Conservation (phyloP, 2,329 filamentous ascomycete species). For the Talaromyces sp. region DNA sequence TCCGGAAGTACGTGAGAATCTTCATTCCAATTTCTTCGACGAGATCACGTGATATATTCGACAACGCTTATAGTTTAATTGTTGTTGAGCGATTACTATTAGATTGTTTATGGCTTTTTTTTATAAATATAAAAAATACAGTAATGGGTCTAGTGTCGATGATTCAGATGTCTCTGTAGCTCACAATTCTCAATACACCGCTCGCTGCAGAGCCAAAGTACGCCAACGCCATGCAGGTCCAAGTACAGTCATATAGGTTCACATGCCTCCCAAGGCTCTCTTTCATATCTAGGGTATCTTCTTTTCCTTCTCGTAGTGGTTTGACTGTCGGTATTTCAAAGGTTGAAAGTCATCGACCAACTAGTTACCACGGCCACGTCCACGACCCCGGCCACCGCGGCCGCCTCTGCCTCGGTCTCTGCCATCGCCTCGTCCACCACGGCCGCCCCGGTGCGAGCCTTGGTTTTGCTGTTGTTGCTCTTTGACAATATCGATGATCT, state of each 20-base stretch:
- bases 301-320: not conserved
- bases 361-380: slow-evolving; percentile 34
- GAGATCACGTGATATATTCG: not conserved
- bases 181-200: not conserved
- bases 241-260: slow-evolving; percentile 18
- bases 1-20: not conserved
- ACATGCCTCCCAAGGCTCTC: not conserved
- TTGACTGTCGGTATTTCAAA: not conserved
- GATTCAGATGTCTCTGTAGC: not conserved
- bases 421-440: slow-evolving; percentile 32
- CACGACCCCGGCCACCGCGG: slow-evolving; percentile 41
- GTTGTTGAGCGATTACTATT: not conserved
- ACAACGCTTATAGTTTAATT: not conserved
- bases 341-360: slow-evolving; percentile 14
- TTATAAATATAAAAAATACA: not conserved
- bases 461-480: slow-evolving; percentile 76
- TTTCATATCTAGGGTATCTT: slow-evolving; percentile 27
- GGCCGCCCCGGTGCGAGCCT: slow-evolving; percentile 37
- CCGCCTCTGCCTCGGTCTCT: slow-evolving; percentile 38
- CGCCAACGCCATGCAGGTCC: slow-evolving; percentile 37
- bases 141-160: not conserved
- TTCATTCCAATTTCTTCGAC: not conserved
- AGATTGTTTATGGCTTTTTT: not conserved
- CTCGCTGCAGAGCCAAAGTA: slow-evolving; percentile 17
- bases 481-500: slow-evolving; percentile 91